Percentiles rank a stretch among this genome's conserved stretches.
Evolutionary conservation across 768 basidiomycete species (phyloP).

Genomic region (Panaeolus cyanescens): DNA sequence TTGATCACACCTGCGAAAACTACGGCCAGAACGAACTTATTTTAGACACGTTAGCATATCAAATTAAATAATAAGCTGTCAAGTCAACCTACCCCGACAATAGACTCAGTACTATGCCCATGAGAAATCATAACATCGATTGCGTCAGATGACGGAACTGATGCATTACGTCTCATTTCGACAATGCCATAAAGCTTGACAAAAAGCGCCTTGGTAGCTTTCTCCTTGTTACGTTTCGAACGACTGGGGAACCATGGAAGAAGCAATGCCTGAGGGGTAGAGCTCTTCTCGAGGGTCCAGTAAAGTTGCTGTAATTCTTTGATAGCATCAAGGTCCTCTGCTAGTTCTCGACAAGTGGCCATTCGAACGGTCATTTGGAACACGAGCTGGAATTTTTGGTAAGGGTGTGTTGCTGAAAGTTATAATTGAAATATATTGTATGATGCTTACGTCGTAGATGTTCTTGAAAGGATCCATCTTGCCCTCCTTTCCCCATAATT

Average conservation of each 20-base stretch:
- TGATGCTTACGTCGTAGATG: constrained; percentile 29
- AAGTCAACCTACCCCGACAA: constrained; percentile 21
- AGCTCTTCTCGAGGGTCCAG: constrained; percentile 32
- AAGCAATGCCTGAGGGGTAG: constrained; percentile 30
- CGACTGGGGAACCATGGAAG: constrained; percentile 38
- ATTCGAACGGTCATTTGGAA: constrained; percentile 39
- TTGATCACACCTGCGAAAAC: constrained; percentile 39
- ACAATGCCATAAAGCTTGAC: constrained; percentile 26
- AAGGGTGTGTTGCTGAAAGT: not conserved
- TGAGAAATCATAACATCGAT: constrained; percentile 35
- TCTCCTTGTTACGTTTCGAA: constrained; percentile 29
- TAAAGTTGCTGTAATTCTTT: constrained; percentile 26
- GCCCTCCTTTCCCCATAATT: constrained; percentile 27
- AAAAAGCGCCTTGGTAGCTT: constrained; percentile 31
- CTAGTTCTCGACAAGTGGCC: constrained; percentile 34
- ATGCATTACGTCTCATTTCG: constrained; percentile 25
- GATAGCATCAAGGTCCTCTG: constrained; percentile 24
- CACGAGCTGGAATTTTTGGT: constrained; percentile 23
- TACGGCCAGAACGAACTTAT: constrained; percentile 32
- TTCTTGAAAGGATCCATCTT: constrained; percentile 33
- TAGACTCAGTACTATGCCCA: constrained; percentile 26
- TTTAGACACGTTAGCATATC: not conserved
- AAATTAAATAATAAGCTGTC: not conserved
- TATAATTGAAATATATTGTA: not conserved
- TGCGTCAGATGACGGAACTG: constrained; percentile 27